These are phyloP conservation scores for Podospora conica DNA, from an alignment of 495 filamentous ascomycete species.

Conservation along the genomic window DNA sequence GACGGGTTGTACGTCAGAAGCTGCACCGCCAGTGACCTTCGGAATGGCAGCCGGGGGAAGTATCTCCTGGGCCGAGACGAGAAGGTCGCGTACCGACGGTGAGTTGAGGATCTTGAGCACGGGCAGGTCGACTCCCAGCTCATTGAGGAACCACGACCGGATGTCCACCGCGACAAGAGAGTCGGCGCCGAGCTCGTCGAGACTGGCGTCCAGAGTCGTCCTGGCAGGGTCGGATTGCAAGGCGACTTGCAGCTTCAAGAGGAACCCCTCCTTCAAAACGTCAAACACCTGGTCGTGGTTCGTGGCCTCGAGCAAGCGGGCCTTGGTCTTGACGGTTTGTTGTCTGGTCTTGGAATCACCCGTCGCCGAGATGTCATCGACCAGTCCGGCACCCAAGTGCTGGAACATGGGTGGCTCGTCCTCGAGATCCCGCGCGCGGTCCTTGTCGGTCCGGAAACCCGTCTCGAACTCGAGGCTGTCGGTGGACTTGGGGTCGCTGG, in stretches of 20 bases:
- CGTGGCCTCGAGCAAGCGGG: slow-evolving; percentile 4
- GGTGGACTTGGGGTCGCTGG: neutral
- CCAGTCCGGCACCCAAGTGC: slow-evolving; percentile 2
- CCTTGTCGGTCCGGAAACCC: slow-evolving; percentile 3
- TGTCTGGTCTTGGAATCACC: slow-evolving; percentile 1
- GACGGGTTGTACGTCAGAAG: neutral
- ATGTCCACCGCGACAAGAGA: slow-evolving; percentile 41
- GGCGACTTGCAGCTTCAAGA: slow-evolving; percentile 7
- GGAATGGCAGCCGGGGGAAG: neutral
- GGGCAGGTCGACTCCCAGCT: slow-evolving; percentile 38
- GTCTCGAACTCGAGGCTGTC: slow-evolving; percentile 6
- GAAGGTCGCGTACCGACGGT: slow-evolving; percentile 27
- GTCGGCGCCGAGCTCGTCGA: slow-evolving; percentile 35
- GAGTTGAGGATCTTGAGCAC: slow-evolving; percentile 45
- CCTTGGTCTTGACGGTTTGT: slow-evolving; percentile 9
- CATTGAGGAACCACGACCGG: slow-evolving; percentile 40
- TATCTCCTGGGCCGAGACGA: slow-evolving; percentile 8
- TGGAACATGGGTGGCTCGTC: slow-evolving; percentile 11
- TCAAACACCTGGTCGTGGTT: slow-evolving; percentile 2
- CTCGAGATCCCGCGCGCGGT: neutral
- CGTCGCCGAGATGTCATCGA: neutral
- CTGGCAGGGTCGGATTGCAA: slow-evolving; percentile 6
- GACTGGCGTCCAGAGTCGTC: neutral
- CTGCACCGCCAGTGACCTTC: neutral
- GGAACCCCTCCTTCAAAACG: slow-evolving; percentile 3